A percentile compares a stretch with the other conserved stretches of the same genome.
phyloP scores from a whole-genome alignment of 2,329 filamentous ascomycete species.

The Stemphylium vesicarium region DNA sequence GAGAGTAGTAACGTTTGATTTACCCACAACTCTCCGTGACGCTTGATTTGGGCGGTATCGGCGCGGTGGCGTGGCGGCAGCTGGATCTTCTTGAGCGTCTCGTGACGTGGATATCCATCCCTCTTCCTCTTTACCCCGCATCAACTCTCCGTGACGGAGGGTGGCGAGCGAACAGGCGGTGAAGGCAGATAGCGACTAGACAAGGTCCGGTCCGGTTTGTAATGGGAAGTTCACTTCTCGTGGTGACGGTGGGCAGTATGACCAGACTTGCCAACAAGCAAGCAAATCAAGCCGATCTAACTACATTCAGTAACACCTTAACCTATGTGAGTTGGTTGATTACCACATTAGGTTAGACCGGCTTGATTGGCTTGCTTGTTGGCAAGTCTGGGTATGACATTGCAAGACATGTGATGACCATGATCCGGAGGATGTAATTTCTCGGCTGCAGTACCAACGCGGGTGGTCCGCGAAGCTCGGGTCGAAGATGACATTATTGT shows the following conservation, averaged over 20 bases:
- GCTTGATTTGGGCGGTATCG: constrained; percentile 2
- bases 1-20: neutral
- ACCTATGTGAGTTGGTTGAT: no score
- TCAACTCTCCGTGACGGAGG: neutral
- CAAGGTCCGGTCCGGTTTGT: neutral
- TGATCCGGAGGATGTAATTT: neutral
- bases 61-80: no score
- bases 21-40: constrained; percentile 1
- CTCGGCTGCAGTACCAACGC: no score
- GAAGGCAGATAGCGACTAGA: neutral
- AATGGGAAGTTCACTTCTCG: neutral
- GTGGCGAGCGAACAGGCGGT: neutral
- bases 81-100: neutral
- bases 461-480: neutral
- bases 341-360: no score
- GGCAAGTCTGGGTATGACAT: no score
- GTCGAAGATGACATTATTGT: neutral
- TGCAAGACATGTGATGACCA: neutral
- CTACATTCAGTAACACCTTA: no score
- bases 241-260: neutral
- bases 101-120: neutral
- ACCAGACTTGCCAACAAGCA: no score
- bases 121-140: neutral
- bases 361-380: no score
- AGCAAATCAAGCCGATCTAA: no score